Evolutionary conservation across 1,284 basidiomycete genomes (phyloP).

Genomic region (Somion occarium): DNA sequence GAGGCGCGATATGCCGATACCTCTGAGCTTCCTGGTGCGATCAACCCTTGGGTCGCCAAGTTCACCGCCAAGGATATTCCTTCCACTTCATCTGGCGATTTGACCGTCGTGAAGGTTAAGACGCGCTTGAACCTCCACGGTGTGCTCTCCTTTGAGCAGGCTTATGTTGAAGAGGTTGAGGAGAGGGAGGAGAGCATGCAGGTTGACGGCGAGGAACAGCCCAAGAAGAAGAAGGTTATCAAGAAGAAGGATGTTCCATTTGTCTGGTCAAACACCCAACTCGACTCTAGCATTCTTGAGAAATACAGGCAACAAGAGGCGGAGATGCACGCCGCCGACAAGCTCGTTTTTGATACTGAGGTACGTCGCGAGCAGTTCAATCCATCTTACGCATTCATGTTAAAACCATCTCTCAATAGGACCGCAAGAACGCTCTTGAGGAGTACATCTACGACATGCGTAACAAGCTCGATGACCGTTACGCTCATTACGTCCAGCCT

Average conservation of each 20-base stretch:
- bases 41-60: constrained; percentile 80
- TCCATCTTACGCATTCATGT: background rate
- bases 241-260: constrained; percentile 81
- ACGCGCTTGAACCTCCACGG: constrained; percentile 83
- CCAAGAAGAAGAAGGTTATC: constrained; percentile 79
- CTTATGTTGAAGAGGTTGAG: constrained; percentile 80
- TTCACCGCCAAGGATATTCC: constrained; percentile 81
- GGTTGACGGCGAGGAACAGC: constrained; percentile 48
- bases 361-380: too few species aligned
- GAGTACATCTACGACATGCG: constrained; percentile 96
- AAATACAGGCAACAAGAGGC: constrained; percentile 74
- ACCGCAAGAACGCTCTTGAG: constrained; percentile 95
- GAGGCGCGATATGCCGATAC: constrained; percentile 80
- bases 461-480: constrained; percentile 85
- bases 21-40: constrained; percentile 60
- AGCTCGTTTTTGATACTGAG: constrained; percentile 94
- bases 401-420: constrained; percentile 47
- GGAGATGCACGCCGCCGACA: constrained; percentile 85
- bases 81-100: constrained; percentile 58
- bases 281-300: constrained; percentile 64
- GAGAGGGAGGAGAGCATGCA: constrained; percentile 78
- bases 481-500: constrained; percentile 66
- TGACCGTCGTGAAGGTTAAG: constrained; percentile 84
- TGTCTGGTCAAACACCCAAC: constrained; percentile 54
- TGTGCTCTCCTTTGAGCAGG: constrained; percentile 78